These are phyloP conservation scores for Oldenlandia corymbosa DNA, from an alignment of 257 asterid species.

Conservation along the genomic window DNA sequence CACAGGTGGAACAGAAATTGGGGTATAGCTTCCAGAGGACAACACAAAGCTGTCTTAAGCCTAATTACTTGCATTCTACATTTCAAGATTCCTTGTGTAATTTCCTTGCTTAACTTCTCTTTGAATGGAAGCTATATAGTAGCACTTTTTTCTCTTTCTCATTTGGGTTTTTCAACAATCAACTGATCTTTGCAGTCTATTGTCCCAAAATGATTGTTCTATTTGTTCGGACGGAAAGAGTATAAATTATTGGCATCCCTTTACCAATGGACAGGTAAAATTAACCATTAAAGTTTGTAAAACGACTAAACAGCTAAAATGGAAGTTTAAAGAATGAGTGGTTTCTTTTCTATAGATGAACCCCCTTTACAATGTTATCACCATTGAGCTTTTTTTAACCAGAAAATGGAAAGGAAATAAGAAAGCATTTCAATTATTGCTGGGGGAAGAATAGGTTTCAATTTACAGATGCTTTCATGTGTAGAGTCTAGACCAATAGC, in stretches of 20 bases:
- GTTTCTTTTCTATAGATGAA: too few relatives aligned
- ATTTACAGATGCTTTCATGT: not conserved
- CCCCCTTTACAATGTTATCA: not conserved
- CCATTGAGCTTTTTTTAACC: not conserved
- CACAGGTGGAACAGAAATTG: slow-evolving; percentile 15
- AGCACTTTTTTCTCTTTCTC: not conserved
- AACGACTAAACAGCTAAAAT: too few relatives aligned
- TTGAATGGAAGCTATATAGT: slow-evolving; percentile 21
- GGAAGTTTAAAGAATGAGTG: too few relatives aligned
- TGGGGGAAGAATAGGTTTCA: not conserved
- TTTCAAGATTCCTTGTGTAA: slow-evolving; percentile 33
- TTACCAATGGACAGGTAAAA: too few relatives aligned
- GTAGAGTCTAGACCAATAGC: not conserved
- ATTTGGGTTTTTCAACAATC: too few relatives aligned
- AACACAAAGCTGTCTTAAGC: slow-evolving; percentile 26
- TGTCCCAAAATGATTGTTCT: too few relatives aligned
- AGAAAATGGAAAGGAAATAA: slow-evolving; percentile 2
- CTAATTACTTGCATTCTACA: slow-evolving; percentile 46
- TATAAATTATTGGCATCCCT: too few relatives aligned
- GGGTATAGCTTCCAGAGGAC: slow-evolving; percentile 25
- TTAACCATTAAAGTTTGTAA: too few relatives aligned
- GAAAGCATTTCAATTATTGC: slow-evolving; percentile 10
- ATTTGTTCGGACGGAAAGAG: too few relatives aligned
- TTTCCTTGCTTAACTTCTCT: slow-evolving; percentile 28
- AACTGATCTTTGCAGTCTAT: too few relatives aligned